A percentile compares a stretch with the other conserved stretches of the same genome.
Evolutionary conservation across 805 yeast species (phyloP).

Genomic region (Saccharomyces eubayanus): DNA sequence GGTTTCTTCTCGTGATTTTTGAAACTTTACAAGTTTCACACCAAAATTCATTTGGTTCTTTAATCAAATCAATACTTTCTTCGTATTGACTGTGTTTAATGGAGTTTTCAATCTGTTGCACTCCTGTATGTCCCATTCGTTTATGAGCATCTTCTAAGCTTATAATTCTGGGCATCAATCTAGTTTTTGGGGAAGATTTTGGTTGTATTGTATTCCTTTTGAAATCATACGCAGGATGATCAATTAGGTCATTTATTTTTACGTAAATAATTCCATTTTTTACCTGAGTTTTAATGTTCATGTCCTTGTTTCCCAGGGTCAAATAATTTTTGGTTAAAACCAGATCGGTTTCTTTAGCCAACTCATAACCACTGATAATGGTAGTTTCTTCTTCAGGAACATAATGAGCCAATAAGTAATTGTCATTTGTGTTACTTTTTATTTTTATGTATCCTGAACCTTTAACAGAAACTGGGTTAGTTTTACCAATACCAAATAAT

Average conservation of each 20-base stretch:
- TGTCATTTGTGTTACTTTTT: too few relatives aligned
- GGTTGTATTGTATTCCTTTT: too few relatives aligned
- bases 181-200: too few relatives aligned
- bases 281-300: background rate
- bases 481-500: slow-evolving; percentile 1
- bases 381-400: background rate
- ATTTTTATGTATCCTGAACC: background rate
- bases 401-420: background rate
- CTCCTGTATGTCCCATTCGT: too few relatives aligned
- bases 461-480: background rate
- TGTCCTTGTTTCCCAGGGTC: too few relatives aligned
- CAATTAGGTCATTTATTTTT: background rate
- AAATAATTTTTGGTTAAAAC: background rate
- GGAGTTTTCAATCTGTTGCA: too few relatives aligned
- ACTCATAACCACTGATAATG: slow-evolving; percentile 1
- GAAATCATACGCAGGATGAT: background rate
- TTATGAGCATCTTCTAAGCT: too few relatives aligned
- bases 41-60: too few relatives aligned
- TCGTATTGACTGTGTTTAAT: too few relatives aligned
- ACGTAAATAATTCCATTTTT: too few relatives aligned
- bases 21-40: background rate
- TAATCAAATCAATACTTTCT: too few relatives aligned
- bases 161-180: too few relatives aligned
- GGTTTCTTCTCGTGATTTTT: background rate
- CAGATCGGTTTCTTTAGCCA: background rate